A percentile compares a stretch with the other conserved stretches of the same genome.
phyloP scores from a whole-genome alignment of 108 stramenopile genomes.

The Nitzschia sp. region DNA sequence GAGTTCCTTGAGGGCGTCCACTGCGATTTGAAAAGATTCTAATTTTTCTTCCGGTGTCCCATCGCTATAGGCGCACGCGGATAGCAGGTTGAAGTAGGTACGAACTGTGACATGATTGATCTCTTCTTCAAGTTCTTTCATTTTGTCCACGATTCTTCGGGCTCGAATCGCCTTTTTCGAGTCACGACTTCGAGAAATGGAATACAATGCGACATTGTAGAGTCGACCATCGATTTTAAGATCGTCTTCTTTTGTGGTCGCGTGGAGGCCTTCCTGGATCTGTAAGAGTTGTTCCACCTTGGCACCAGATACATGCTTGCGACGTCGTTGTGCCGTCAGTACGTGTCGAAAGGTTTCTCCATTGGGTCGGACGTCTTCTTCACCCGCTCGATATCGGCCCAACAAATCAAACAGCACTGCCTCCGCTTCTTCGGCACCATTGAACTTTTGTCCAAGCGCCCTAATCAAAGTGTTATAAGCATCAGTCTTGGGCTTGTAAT shows the following conservation, averaged over 20 bases:
- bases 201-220: slow-evolving; percentile 51
- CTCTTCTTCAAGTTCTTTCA: slow-evolving; percentile 34
- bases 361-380: slow-evolving; percentile 55
- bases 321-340: slow-evolving; percentile 3
- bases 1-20: slow-evolving; percentile 29
- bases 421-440: slow-evolving; percentile 39
- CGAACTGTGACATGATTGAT: not conserved
- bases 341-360: slow-evolving; percentile 36
- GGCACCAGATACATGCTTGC: slow-evolving; percentile 5
- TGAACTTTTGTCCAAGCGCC: slow-evolving; percentile 6
- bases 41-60: slow-evolving; percentile 24
- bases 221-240: slow-evolving; percentile 21
- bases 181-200: slow-evolving; percentile 42
- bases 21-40: slow-evolving; percentile 43
- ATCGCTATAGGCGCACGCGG: slow-evolving; percentile 38
- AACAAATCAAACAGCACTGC: slow-evolving; percentile 49
- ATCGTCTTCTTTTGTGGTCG: slow-evolving; percentile 23
- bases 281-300: slow-evolving; percentile 47
- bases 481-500: slow-evolving; percentile 32
- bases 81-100: slow-evolving; percentile 32
- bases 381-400: slow-evolving; percentile 40
- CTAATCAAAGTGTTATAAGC: slow-evolving; percentile 44
- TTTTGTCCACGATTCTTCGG: slow-evolving; percentile 34
- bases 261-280: slow-evolving; percentile 30
- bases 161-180: slow-evolving; percentile 56